These are phyloP conservation scores for Actinomortierella ambigua DNA, from an alignment of 371 early-diverging fungal genomes.

Conservation along the genomic window DNA sequence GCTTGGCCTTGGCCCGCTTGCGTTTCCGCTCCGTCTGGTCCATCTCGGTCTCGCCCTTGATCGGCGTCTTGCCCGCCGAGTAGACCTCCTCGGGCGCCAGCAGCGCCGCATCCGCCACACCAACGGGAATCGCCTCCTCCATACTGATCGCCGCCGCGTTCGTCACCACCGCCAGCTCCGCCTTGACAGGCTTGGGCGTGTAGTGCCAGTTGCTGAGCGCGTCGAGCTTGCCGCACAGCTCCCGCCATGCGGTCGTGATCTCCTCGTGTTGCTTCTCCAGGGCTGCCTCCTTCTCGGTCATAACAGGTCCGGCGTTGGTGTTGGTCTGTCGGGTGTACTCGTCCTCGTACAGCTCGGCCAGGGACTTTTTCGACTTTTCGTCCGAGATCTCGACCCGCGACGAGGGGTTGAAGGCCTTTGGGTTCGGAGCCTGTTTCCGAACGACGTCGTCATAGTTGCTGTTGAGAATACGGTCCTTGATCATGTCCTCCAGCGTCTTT, in stretches of 20 bases:
- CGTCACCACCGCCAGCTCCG: constrained; percentile 80
- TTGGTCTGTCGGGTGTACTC: constrained; percentile 77
- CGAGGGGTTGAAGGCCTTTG: constrained; percentile 80
- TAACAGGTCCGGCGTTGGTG: constrained; percentile 52
- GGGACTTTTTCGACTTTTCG: constrained; percentile 81
- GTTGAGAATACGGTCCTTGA: constrained; percentile 88
- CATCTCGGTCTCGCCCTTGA: constrained; percentile 76
- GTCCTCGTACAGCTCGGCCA: constrained; percentile 92
- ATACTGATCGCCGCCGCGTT: constrained; percentile 89
- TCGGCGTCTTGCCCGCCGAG: constrained; percentile 44
- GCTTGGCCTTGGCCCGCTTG: constrained; percentile 70
- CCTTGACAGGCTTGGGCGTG: constrained; percentile 76
- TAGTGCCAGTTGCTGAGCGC: constrained; percentile 93
- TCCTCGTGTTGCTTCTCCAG: constrained; percentile 80
- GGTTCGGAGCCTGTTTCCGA: constrained; percentile 75
- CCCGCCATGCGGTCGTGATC: constrained; percentile 74
- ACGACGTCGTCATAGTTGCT: constrained; percentile 91
- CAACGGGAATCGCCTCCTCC: constrained; percentile 94
- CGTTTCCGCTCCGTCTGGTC: constrained; percentile 74
- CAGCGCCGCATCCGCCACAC: constrained; percentile 81
- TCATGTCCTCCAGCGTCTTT: constrained; percentile 87
- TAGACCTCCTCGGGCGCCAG: constrained; percentile 91
- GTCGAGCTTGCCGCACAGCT: constrained; percentile 83
- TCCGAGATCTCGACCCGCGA: constrained; percentile 80
- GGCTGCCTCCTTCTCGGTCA: constrained; percentile 76